Base-by-base conservation (phyloP, 2,329 filamentous ascomycete genomes). In the Pyrenochaeta sp. region DNA sequence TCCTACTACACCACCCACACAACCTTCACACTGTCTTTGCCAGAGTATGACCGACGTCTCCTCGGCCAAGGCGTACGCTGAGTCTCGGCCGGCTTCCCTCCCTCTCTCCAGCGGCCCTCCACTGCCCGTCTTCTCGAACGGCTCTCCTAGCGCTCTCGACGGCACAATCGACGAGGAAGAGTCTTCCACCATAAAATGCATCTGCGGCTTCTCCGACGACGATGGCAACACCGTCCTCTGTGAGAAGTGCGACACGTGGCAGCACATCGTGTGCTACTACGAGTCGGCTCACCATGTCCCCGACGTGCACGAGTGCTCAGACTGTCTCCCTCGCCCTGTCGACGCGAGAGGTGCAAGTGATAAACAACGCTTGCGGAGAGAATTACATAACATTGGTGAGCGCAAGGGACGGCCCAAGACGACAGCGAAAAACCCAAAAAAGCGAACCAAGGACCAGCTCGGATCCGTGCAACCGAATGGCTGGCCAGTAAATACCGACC, bases 181-280 rank as follows among this genome's bases (percentile, higher is more conserved):
- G 73, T 88, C 88, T 13, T 96, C 95, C 72, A 95, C 90, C 47
- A 96, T 97, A 77, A 96, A 95, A 80, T 99, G 94, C 82, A 96
- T 97, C 62, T 99, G 94, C 76, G 86, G 86, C 71, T 96, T 88
- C 73, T 78, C 85, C 71, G 91, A 96, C 77, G 94, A 99, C 79
- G 94, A 99, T 78, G 94, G 94, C 74, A 93, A 90, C 73, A 99
- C 94, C 48, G 95, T 99, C 51, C 90, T 92, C 73, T 99, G 94
- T 80, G 94, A 97, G 70, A 84, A 81, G 46, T 99, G 94, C 79
- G 89, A 96, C 69, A 94, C 91, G 35, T 99, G 94, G 94, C 94
- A 99, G 74, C 94, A 99, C 74, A 96, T 96, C 63, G 87, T 91
- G 69, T 99, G 94, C 75, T 97, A 96, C 75, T 97, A 97, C 70